These are phyloP conservation scores for Apiotrichum mycotoxinovorans DNA, from an alignment of 1,284 basidiomycete species.

Conservation along the genomic window DNA sequence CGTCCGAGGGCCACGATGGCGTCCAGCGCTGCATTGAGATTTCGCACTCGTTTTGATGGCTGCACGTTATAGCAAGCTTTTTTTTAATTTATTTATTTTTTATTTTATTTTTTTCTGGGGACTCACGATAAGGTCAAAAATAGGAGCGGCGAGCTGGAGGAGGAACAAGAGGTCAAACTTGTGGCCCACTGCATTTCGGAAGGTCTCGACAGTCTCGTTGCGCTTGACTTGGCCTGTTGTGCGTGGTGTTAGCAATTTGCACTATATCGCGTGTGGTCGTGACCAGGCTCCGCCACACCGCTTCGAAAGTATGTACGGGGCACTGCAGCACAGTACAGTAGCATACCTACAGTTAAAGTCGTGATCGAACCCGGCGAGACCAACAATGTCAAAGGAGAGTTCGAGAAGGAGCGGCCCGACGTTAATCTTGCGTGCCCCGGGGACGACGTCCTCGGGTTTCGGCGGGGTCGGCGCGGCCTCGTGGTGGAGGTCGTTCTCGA, in stretches of 20 bases:
- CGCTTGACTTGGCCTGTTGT: constrained; percentile 9
- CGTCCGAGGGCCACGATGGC: constrained; percentile 16
- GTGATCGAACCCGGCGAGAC: constrained; percentile 64
- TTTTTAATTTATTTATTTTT: too few relatives aligned
- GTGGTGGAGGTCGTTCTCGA: neutral
- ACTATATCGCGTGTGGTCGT: too few relatives aligned
- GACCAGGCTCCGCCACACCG: too few relatives aligned
- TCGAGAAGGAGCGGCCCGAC: constrained; percentile 25
- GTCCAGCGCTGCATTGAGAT: constrained; percentile 15
- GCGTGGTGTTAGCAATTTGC: constrained; percentile 5
- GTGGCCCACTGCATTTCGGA: constrained; percentile 2
- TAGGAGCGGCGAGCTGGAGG: constrained; percentile 15
- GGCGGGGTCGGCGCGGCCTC: constrained; percentile 4
- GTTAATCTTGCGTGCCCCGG: constrained; percentile 15
- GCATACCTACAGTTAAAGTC: constrained; percentile 45
- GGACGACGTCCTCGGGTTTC: constrained; percentile 12
- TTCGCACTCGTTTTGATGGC: constrained; percentile 1
- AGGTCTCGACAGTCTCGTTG: constrained; percentile 51
- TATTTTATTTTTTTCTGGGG: too few relatives aligned
- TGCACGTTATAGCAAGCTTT: too few relatives aligned
- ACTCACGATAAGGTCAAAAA: constrained; percentile 48
- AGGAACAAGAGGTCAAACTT: constrained; percentile 5
- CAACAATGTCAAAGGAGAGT: constrained; percentile 66
- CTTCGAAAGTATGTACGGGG: too few relatives aligned
- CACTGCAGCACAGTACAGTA: too few relatives aligned